These are phyloP conservation scores for Hemileccinum impolitum DNA, from an alignment of 768 basidiomycete genomes.

Conservation along the genomic window DNA sequence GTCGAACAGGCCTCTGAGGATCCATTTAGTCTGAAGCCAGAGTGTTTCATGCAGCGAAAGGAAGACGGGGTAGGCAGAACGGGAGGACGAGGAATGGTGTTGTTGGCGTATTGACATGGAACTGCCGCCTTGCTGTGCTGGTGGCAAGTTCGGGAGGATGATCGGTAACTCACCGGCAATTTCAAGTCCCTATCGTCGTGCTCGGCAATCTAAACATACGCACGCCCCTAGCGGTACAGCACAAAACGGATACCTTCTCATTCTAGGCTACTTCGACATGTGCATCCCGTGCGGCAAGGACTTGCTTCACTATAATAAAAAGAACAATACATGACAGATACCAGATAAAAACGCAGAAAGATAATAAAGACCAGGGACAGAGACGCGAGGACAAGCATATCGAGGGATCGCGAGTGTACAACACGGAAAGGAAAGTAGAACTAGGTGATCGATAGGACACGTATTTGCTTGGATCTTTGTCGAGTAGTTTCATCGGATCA, in stretches of 20 bases:
- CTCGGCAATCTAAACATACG: background rate
- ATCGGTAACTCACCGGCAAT: conserved; percentile 15
- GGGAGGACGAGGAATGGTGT: conserved; percentile 33
- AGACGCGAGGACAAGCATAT: conserved; percentile 21
- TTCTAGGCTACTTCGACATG: too few relatives aligned
- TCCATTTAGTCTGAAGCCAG: conserved; percentile 57
- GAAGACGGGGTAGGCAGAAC: conserved; percentile 65
- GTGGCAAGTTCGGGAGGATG: background rate
- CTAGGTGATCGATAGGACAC: conserved; percentile 1
- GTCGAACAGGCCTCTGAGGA: conserved; percentile 59
- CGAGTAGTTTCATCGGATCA: background rate
- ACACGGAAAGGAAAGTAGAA: conserved; percentile 14
- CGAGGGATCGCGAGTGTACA: conserved; percentile 30
- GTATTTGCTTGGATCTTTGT: background rate
- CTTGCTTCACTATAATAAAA: conserved; percentile 13
- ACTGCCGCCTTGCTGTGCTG: background rate
- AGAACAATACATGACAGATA: conserved; percentile 27
- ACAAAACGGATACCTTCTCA: background rate
- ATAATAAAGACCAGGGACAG: conserved; percentile 16
- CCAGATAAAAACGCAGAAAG: conserved; percentile 25
- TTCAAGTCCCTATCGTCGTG: background rate
- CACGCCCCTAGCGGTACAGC: conserved; percentile 7
- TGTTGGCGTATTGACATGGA: conserved; percentile 26
- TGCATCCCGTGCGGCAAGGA: background rate
- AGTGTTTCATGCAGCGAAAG: conserved; percentile 60